Evolutionary conservation across 441 rosid species (phyloP).

Genomic region (Manihot esculenta): DNA sequence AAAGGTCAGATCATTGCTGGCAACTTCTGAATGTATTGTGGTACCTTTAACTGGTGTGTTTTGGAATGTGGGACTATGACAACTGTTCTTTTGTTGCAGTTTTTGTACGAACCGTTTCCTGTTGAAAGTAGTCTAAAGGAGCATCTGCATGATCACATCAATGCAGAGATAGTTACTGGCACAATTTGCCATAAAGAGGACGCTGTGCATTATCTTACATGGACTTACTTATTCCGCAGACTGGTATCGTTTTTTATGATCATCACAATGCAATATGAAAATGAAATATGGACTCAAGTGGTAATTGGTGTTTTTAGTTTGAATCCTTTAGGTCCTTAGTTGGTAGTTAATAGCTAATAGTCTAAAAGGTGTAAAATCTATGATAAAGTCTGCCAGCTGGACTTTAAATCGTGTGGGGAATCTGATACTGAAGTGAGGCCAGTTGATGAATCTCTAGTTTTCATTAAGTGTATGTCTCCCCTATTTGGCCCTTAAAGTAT

Average conservation of each 20-base stretch:
- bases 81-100: constrained; percentile 50
- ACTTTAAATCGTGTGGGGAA: neutral
- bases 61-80: constrained; percentile 18
- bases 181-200: constrained; percentile 95
- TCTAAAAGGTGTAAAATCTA: neutral
- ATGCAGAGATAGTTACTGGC: constrained; percentile 93
- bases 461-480: no score
- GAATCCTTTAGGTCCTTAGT: neutral
- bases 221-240: constrained; percentile 98
- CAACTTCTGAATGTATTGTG: constrained; percentile 11
- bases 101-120: constrained; percentile 96
- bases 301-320: neutral
- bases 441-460: neutral
- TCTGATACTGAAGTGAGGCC: neutral
- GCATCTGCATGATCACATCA: constrained; percentile 80
- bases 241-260: constrained; percentile 56
- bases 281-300: neutral
- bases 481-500: no score
- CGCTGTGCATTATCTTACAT: constrained; percentile 92
- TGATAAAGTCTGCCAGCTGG: neutral
- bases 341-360: neutral
- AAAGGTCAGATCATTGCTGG: constrained; percentile 50
- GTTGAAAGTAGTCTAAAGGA: constrained; percentile 99
- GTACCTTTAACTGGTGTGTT: constrained; percentile 18
- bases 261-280: constrained; percentile 7